Evolutionary conservation across 306 rosid genomes (phyloP).

Genomic region (Cyamopsis tetragonoloba): DNA sequence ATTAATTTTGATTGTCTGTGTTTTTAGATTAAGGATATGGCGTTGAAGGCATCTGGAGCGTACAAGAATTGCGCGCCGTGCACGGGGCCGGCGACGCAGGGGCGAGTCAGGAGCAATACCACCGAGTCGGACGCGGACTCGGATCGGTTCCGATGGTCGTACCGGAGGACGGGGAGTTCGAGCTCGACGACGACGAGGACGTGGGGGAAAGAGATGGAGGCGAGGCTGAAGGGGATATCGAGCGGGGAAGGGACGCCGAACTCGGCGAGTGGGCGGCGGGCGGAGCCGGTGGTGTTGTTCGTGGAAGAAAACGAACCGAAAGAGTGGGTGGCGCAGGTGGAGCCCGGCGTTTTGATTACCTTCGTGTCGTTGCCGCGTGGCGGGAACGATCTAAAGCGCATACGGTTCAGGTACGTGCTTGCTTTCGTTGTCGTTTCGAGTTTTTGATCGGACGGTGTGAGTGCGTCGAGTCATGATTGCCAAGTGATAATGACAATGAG

Average conservation of each 20-base stretch:
- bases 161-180: conserved; percentile 73
- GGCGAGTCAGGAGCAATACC: conserved; percentile 29
- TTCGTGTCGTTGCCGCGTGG: conserved; percentile 78
- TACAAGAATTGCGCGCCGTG: conserved; percentile 80
- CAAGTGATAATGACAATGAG: conserved; percentile 26
- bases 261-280: conserved; percentile 68
- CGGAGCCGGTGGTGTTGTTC: conserved; percentile 61
- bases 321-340: conserved; percentile 91
- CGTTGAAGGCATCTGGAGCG: conserved; percentile 88
- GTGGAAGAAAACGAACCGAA: conserved; percentile 77
- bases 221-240: conserved; percentile 86
- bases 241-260: conserved; percentile 84
- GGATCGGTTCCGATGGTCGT: conserved; percentile 72
- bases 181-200: conserved; percentile 64
- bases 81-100: conserved; percentile 54
- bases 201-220: conserved; percentile 97
- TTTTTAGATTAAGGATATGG: conserved; percentile 81
- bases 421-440: conserved; percentile 24
- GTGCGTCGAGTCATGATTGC: conserved; percentile 20
- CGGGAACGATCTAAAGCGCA: conserved; percentile 79
- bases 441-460: conserved; percentile 30
- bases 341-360: conserved; percentile 78
- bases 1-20: background rate
- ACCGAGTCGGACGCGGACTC: conserved; percentile 72
- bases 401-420: conserved; percentile 65